phyloP scores from a whole-genome alignment of 78 protist species.

The Chrysochromulina parva region DNA sequence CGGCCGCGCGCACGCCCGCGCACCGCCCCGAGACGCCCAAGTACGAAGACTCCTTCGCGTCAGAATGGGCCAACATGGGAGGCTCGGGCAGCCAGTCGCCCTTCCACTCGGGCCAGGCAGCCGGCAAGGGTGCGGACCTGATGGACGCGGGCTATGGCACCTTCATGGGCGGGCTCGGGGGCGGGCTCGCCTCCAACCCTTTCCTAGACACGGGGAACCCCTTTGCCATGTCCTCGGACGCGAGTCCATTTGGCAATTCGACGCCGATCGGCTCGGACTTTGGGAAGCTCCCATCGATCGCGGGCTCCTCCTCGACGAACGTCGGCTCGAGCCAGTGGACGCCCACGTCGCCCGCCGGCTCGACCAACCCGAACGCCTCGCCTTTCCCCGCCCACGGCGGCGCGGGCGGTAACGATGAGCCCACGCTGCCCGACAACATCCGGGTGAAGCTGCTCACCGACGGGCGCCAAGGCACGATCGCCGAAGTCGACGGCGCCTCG shows the following conservation, averaged over 20 bases:
- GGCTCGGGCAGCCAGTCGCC: background rate
- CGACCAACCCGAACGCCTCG: too few relatives aligned
- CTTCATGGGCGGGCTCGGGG: background rate
- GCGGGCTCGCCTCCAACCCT: background rate
- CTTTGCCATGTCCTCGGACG: too few relatives aligned
- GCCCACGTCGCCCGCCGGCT: too few relatives aligned
- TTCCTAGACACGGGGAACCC: too few relatives aligned
- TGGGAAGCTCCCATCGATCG: too few relatives aligned
- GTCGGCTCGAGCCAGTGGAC: too few relatives aligned
- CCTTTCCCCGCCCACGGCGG: too few relatives aligned
- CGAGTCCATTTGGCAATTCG: too few relatives aligned
- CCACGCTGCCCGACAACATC: background rate
- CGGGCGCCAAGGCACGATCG: background rate
- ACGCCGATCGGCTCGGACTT: too few relatives aligned
- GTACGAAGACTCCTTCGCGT: background rate
- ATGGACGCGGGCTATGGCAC: background rate
- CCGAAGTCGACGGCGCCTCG: background rate
- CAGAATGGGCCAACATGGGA: background rate
- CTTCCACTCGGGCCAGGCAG: background rate
- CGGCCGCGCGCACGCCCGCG: background rate
- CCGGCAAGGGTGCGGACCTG: background rate
- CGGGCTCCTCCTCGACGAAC: too few relatives aligned
- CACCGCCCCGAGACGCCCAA: background rate
- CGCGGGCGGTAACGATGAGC: too few relatives aligned
- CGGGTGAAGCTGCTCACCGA: background rate